phyloP scores from a whole-genome alignment of 345 rosid genomes.

The Bruguiera gymnorhiza region DNA sequence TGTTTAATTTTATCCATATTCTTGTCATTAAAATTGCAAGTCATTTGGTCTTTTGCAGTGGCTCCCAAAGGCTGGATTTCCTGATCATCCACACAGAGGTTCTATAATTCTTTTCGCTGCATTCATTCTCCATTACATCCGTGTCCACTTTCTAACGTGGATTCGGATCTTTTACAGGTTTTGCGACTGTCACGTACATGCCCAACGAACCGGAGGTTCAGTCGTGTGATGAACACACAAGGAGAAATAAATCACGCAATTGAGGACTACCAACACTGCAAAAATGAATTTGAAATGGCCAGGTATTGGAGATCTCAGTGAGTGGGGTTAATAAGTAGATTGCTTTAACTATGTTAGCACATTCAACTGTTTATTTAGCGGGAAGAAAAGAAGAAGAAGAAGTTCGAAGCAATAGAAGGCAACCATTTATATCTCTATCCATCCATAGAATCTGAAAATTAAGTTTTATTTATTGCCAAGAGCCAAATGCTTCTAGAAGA shows the following conservation, averaged over 20 bases:
- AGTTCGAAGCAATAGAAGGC: constrained; percentile 10
- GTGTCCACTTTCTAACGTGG: constrained; percentile 10
- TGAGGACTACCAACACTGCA: constrained; percentile 65
- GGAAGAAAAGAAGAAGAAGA: constrained; percentile 20
- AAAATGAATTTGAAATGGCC: constrained; percentile 87
- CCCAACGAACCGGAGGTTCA: constrained; percentile 80
- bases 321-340: constrained; percentile 11
- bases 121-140: neutral
- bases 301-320: constrained; percentile 68
- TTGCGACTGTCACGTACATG: too few relatives aligned
- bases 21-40: constrained; percentile 1
- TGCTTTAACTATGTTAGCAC: neutral
- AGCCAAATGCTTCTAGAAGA: constrained; percentile 41
- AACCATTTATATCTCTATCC: constrained; percentile 16
- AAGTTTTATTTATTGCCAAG: constrained; percentile 9
- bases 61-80: constrained; percentile 93
- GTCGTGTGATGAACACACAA: constrained; percentile 86
- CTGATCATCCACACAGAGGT: constrained; percentile 99
- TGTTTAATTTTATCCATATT: neutral
- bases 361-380: neutral
- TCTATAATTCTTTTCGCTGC: constrained; percentile 3
- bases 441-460: constrained; percentile 28
- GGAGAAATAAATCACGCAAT: constrained; percentile 80
- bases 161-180: constrained; percentile 45
- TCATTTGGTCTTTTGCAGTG: constrained; percentile 45